Evolutionary conservation across 371 early-diverging fungal species (phyloP), one percentile per base, ranked within the genome.

Genomic region (Catenaria anguillulae): DNA sequence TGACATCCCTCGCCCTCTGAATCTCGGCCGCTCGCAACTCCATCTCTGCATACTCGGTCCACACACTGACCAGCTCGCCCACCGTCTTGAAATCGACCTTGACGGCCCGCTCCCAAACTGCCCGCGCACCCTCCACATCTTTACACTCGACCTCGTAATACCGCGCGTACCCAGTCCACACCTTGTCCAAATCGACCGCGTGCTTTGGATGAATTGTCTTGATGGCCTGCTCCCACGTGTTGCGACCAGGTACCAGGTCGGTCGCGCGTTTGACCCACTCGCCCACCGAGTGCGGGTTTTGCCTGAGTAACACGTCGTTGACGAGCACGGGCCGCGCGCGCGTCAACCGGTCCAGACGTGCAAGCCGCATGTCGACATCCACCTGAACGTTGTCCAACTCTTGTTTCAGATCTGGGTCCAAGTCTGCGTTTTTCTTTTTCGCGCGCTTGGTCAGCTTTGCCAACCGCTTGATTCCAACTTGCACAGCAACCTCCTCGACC

Each of bases 241-340:
- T 1, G 0, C 31, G 23, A 0, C 13, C 50, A 17, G 52, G 29
- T 2, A 50, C 52, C 15, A 50, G 52, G 24, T 93, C 76, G 33
- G 78, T 74, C 0, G 82, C 89, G 4, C 97, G 80, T 63, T 85
- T 86, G 64, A 88, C 77, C 98, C 98, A 98, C 67, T 93, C 92
- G 46, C 79, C 67, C 10, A 92, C 92, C 63, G 86, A 88, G 67
- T 93, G 86, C 15, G 93, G 93, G 66, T 90, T 93, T 67, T 93
- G 92, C 52, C 94, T 79, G 52, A 98, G 71, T 35, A 89, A 67
- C 0, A 98, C 97, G 67, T 92, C 93, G 69, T 88, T 97, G 29
- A 93, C 90, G 52, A 98, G 72, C 72, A 94, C 87, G 5, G 93
- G 89, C n/a, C 97, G 83, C 15, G 92, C 81, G 63, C 89, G 86